Conservation (phyloP, 306 rosid genomes). For the Chamaecrista fasciculata region DNA sequence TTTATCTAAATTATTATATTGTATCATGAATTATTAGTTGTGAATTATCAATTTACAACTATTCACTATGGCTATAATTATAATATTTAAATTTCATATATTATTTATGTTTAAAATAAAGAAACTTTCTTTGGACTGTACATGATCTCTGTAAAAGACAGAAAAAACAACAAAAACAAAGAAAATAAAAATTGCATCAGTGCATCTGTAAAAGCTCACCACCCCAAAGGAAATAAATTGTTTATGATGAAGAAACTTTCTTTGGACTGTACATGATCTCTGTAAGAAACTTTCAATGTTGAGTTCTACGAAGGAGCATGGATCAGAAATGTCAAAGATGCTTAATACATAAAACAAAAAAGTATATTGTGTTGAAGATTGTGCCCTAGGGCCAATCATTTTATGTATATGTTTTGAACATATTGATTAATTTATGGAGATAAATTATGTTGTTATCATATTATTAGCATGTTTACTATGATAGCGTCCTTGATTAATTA, state of each 20-base stretch:
- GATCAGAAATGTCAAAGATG: conserved; percentile 86
- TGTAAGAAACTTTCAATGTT: conserved; percentile 60
- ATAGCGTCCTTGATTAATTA: no score
- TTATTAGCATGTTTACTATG: no score
- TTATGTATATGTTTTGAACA: no score
- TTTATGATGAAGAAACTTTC: conserved; percentile 38
- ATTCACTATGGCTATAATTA: no score
- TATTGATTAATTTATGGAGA: no score
- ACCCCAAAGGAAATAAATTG: conserved; percentile 14
- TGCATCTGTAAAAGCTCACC: not conserved
- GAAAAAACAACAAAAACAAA: not conserved
- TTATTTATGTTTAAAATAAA: conserved; percentile 1
- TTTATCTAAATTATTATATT: no score
- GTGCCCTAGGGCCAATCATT: no score
- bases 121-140: conserved; percentile 41
- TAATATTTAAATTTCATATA: no score
- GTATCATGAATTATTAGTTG: no score
- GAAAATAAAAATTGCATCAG: not conserved
- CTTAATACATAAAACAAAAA: conserved; percentile 58
- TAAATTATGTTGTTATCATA: no score
- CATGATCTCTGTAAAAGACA: conserved; percentile 33
- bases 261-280: conserved; percentile 23
- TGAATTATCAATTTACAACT: no score
- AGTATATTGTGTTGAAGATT: no score
- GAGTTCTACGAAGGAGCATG: conserved; percentile 85